Percentiles rank a stretch among this genome's conserved stretches.
Evolutionary conservation across 495 filamentous ascomycete species (phyloP).

Genomic region (Monascus purpureus): DNA sequence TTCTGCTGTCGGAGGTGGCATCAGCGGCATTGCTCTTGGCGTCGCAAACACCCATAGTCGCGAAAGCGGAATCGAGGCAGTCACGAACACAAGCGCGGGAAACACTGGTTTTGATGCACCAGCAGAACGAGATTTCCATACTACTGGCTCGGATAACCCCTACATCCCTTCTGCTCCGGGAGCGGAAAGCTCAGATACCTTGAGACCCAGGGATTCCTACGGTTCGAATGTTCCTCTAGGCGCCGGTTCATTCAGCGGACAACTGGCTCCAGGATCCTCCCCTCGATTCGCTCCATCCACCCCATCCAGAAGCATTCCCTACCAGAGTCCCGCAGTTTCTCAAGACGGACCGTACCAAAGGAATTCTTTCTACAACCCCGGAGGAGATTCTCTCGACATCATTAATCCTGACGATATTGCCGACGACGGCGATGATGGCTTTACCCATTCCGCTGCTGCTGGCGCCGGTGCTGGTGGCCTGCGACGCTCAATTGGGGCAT

Average conservation of each 20-base stretch:
- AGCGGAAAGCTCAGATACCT: constrained; percentile 13
- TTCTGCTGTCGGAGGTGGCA: constrained; percentile 58
- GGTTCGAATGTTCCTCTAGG: constrained; percentile 24
- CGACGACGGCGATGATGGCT: constrained; percentile 77
- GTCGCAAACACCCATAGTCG: constrained; percentile 60
- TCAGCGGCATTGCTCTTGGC: constrained; percentile 60
- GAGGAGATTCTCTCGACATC: constrained; percentile 37
- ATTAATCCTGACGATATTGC: constrained; percentile 70
- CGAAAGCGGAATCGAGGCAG: constrained; percentile 58
- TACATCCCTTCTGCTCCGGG: constrained; percentile 24
- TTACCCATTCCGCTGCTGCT: constrained; percentile 38
- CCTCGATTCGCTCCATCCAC: constrained; percentile 14
- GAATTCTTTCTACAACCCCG: constrained; percentile 44
- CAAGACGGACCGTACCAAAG: constrained; percentile 44
- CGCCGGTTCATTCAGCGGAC: constrained; percentile 21
- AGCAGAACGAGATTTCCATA: constrained; percentile 31
- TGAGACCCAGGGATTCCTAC: constrained; percentile 21
- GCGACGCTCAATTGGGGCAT: constrained; percentile 26
- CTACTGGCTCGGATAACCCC: constrained; percentile 28
- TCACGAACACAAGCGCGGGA: constrained; percentile 31
- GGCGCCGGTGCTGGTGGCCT: constrained; percentile 43
- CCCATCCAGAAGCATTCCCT: constrained; percentile 17
- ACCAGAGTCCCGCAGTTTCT: constrained; percentile 19
- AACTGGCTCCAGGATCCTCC: constrained; percentile 20
- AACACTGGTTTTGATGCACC: constrained; percentile 22